These are phyloP conservation scores for Leccinum sublutescens DNA, from an alignment of 768 basidiomycete species.

Conservation along the genomic window DNA sequence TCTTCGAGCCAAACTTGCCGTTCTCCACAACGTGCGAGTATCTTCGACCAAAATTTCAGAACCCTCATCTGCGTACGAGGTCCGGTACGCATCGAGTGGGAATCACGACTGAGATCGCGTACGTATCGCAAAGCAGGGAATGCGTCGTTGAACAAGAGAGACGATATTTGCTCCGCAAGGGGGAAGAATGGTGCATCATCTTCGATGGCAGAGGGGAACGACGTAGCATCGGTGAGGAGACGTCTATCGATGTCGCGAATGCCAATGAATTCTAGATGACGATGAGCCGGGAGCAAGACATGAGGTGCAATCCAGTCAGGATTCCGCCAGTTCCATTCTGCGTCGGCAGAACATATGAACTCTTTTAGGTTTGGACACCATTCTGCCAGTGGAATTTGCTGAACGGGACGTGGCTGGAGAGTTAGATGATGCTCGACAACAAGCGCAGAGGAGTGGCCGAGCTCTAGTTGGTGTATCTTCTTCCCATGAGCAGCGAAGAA, in stretches of 20 bases:
- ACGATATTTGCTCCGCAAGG: constrained; percentile 62
- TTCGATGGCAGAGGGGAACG: constrained; percentile 32
- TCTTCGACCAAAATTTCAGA: constrained; percentile 49
- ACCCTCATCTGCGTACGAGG: constrained; percentile 35
- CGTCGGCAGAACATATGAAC: constrained; percentile 74
- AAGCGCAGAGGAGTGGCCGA: constrained; percentile 67
- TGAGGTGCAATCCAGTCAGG: constrained; percentile 84
- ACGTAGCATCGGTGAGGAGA: constrained; percentile 44
- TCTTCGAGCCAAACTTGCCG: constrained; percentile 66
- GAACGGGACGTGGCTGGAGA: constrained; percentile 36
- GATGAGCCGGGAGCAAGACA: constrained; percentile 63
- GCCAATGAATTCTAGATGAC: constrained; percentile 61
- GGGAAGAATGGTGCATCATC: constrained; percentile 59
- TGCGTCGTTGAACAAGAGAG: constrained; percentile 52
- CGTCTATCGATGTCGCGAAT: constrained; percentile 70
- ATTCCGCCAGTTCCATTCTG: constrained; percentile 77
- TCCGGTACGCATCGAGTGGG: constrained; percentile 49
- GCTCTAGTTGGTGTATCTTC: constrained; percentile 62
- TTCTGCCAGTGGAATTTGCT: constrained; percentile 50
- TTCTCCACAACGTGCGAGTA: constrained; percentile 49
- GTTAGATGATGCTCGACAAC: constrained; percentile 69
- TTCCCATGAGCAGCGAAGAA: constrained; percentile 69
- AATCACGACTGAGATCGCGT: constrained; percentile 62
- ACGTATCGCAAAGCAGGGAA: constrained; percentile 63
- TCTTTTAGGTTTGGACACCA: constrained; percentile 70